Evolutionary conservation across 1,284 basidiomycete species (phyloP).

Genomic region (Paramarasmius palmivorus): DNA sequence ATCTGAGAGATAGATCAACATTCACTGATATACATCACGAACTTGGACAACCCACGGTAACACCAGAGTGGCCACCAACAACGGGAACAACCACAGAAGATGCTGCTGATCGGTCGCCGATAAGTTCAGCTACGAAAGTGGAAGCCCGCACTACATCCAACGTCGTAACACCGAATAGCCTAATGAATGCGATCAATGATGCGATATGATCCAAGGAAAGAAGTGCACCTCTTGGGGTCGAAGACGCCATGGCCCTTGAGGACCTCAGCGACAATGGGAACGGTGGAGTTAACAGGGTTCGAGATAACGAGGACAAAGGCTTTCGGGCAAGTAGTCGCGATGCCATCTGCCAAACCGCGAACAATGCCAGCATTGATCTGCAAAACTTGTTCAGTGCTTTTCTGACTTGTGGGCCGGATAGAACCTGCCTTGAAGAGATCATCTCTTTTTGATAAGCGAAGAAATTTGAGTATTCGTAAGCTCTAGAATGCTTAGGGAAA

Average conservation of each 20-base stretch:
- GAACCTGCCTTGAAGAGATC: conserved; percentile 85
- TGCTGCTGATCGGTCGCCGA: conserved; percentile 67
- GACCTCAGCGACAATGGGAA: conserved; percentile 95
- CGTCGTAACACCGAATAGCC: conserved; percentile 55
- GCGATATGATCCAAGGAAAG: neutral
- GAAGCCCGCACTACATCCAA: conserved; percentile 96
- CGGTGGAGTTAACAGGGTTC: conserved; percentile 96
- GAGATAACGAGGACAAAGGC: conserved; percentile 96
- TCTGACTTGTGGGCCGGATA: neutral
- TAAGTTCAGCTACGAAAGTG: conserved; percentile 84
- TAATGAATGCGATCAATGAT: neutral
- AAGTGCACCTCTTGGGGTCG: conserved; percentile 79
- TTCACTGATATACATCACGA: neutral
- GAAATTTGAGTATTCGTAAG: conserved; percentile 5
- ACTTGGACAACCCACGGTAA: conserved; percentile 46
- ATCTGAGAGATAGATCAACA: conserved; percentile 43
- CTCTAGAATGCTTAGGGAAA: conserved; percentile 4
- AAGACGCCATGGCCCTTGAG: conserved; percentile 92
- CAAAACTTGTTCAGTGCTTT: conserved; percentile 14
- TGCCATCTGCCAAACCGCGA: conserved; percentile 87
- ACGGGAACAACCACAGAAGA: conserved; percentile 72
- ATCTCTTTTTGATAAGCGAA: conserved; percentile 53
- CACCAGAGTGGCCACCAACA: conserved; percentile 94
- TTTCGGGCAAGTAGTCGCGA: conserved; percentile 85
- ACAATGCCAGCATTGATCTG: conserved; percentile 98